Evolutionary conservation across 768 basidiomycete species (phyloP).

Genomic region (Boletus edulis): DNA sequence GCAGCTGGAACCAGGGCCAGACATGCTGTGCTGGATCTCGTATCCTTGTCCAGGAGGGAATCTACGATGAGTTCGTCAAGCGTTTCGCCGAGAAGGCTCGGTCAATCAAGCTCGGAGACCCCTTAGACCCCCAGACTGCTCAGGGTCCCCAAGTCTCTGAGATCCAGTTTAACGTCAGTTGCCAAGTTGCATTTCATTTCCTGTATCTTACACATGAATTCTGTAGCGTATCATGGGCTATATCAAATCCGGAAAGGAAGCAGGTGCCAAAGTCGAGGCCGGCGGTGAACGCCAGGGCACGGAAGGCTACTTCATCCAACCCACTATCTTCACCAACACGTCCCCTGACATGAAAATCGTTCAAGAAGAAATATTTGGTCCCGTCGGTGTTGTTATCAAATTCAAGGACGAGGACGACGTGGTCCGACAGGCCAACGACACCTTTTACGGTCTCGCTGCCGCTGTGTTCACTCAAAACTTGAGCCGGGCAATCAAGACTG

Average conservation of each 20-base stretch:
- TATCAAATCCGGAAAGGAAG: conserved; percentile 69
- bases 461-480: conserved; percentile 84
- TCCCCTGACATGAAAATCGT: conserved; percentile 74
- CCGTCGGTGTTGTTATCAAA: conserved; percentile 72
- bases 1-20: conserved; percentile 74
- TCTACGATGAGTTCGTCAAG: conserved; percentile 76
- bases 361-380: conserved; percentile 76
- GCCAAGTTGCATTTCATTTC: neutral
- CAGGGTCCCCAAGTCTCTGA: conserved; percentile 83
- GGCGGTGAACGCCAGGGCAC: conserved; percentile 62
- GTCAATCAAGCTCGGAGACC: conserved; percentile 65
- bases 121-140: conserved; percentile 55
- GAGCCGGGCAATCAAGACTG: conserved; percentile 67
- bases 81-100: conserved; percentile 54
- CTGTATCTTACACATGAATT: neutral
- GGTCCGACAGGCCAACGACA: conserved; percentile 78
- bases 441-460: conserved; percentile 82
- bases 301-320: conserved; percentile 69
- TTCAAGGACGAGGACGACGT: conserved; percentile 72
- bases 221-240: conserved; percentile 72
- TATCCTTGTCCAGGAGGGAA: conserved; percentile 73
- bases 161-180: conserved; percentile 64
- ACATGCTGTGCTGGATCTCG: conserved; percentile 79
- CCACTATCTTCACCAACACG: conserved; percentile 72
- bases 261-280: conserved; percentile 63